Evolutionary conservation across 257 asterid genomes (phyloP).

Genomic region (Eustoma russellianum): DNA sequence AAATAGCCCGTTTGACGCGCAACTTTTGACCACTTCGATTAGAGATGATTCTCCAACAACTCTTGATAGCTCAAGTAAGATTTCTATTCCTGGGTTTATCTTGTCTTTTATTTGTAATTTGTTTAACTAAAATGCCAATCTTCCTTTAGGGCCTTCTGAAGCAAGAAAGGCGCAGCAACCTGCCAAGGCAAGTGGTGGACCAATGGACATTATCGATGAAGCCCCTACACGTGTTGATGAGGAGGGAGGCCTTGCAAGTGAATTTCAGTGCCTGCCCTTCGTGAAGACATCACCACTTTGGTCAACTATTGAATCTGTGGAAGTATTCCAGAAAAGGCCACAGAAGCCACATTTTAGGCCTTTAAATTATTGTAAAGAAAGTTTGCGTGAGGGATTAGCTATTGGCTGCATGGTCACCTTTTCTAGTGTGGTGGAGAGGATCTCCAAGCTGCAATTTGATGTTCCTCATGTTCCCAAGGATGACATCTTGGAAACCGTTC

Average conservation of each 20-base stretch:
- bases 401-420: constrained; percentile 69
- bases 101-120: background rate
- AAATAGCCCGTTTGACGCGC: constrained; percentile 34
- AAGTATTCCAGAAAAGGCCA: constrained; percentile 52
- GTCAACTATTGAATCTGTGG: constrained; percentile 64
- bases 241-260: constrained; percentile 9
- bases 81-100: background rate
- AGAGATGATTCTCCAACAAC: constrained; percentile 33
- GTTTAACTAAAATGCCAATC: background rate
- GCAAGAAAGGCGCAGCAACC: constrained; percentile 18
- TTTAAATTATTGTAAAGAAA: constrained; percentile 36
- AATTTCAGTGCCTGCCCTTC: constrained; percentile 45
- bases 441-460: constrained; percentile 29
- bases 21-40: constrained; percentile 61
- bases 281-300: constrained; percentile 48
- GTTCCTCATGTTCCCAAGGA: constrained; percentile 33
- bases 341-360: constrained; percentile 84
- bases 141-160: constrained; percentile 27
- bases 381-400: constrained; percentile 72
- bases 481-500: constrained; percentile 46
- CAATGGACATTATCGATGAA: constrained; percentile 7
- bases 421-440: constrained; percentile 42
- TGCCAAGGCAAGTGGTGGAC: constrained; percentile 18
- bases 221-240: constrained; percentile 5
- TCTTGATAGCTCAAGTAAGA: constrained; percentile 21